Conservation (phyloP, 352 stramenopile species). For the Phytophthora colocasiae region DNA sequence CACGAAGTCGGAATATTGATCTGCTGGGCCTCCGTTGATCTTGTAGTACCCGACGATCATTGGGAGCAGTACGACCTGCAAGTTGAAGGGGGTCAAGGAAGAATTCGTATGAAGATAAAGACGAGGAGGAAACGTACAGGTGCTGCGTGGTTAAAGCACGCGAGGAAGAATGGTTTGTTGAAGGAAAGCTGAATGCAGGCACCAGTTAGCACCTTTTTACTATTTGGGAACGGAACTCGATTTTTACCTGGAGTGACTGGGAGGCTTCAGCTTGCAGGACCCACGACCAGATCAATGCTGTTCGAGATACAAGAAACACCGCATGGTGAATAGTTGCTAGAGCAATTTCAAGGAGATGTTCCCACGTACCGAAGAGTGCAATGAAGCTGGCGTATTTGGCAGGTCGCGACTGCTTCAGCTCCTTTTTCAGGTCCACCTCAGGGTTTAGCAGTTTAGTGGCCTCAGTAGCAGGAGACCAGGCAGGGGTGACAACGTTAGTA, state of each 20-base stretch:
- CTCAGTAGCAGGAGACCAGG: conserved; percentile 21
- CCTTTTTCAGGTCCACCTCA: conserved; percentile 22
- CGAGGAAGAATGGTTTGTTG: conserved; percentile 61
- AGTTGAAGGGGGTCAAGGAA: neutral
- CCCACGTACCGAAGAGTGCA: conserved; percentile 26
- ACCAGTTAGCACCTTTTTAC: neutral
- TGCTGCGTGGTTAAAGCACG: conserved; percentile 61
- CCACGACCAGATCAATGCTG: conserved; percentile 41
- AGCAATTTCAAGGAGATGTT: too few relatives aligned
- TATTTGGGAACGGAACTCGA: neutral
- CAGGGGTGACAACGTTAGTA: conserved; percentile 25
- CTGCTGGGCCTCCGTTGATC: conserved; percentile 25
- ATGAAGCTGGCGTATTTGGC: conserved; percentile 32
- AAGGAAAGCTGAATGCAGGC: conserved; percentile 22
- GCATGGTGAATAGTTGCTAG: too few relatives aligned
- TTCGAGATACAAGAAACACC: neutral
- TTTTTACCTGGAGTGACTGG: conserved; percentile 35
- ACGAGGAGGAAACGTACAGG: conserved; percentile 26
- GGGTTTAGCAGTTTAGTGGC: conserved; percentile 32
- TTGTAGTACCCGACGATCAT: conserved; percentile 48
- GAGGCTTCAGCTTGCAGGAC: conserved; percentile 41
- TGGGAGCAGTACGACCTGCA: conserved; percentile 50
- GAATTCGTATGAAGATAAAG: too few relatives aligned
- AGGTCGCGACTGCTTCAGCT: conserved; percentile 21
- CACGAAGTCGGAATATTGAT: conserved; percentile 27